Evolutionary conservation across 2,329 filamentous ascomycete species (phyloP).

Genomic region (Aurifilum marmelostoma): DNA sequence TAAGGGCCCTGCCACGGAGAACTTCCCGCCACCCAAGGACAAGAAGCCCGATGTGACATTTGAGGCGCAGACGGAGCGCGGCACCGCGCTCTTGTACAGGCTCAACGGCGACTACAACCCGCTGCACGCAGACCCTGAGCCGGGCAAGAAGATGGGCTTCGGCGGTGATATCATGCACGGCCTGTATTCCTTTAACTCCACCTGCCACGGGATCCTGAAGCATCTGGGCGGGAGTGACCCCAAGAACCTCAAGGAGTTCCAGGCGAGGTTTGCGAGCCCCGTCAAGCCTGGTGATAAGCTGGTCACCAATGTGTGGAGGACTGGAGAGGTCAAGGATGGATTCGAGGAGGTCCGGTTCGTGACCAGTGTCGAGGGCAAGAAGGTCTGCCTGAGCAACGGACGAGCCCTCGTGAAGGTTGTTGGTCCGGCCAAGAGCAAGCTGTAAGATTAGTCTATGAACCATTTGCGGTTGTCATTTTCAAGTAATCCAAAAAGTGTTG

Average conservation of each 20-base stretch:
- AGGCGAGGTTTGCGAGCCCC: constrained; percentile 83
- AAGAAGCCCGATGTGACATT: constrained; percentile 72
- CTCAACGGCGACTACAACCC: constrained; percentile 96
- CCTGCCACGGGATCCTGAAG: constrained; percentile 73
- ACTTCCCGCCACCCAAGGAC: constrained; percentile 72
- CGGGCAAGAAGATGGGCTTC: constrained; percentile 87
- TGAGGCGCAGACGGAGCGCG: constrained; percentile 69
- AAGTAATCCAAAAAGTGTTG: background rate
- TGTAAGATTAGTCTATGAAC: constrained; percentile 54
- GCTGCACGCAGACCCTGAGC: constrained; percentile 83
- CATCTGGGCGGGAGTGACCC: constrained; percentile 76
- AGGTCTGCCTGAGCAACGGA: constrained; percentile 86
- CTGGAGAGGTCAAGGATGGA: constrained; percentile 66
- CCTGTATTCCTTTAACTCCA: constrained; percentile 83
- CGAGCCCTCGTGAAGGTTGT: constrained; percentile 74
- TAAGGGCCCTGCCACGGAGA: constrained; percentile 80
- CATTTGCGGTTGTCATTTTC: background rate
- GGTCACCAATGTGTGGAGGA: constrained; percentile 79
- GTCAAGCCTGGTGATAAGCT: constrained; percentile 84
- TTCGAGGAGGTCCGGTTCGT: constrained; percentile 86
- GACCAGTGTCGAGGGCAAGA: constrained; percentile 75
- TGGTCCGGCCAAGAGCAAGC: constrained; percentile 61
- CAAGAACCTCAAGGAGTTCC: constrained; percentile 82
- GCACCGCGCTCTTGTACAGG: constrained; percentile 78
- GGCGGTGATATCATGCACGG: constrained; percentile 89